phyloP scores from a whole-genome alignment of 345 rosid species.

The Syzygium aqueum region DNA sequence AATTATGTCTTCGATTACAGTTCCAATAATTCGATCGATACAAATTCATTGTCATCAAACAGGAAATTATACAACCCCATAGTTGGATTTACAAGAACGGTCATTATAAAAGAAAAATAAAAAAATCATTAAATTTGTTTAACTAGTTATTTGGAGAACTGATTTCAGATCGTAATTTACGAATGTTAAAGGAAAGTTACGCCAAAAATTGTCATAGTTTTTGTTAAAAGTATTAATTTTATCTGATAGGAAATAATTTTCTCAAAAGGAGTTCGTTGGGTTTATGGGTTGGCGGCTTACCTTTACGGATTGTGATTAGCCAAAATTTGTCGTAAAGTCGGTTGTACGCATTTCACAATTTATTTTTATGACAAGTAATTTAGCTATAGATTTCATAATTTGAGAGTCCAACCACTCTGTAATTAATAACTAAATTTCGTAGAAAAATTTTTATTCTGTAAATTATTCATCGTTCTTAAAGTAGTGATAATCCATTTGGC shows the following conservation, averaged over 20 bases:
- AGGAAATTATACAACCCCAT: rapidly evolving
- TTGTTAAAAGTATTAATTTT: background rate
- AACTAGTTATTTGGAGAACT: rapidly evolving
- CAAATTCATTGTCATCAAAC: no score
- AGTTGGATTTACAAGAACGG: background rate
- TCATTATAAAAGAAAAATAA: no score
- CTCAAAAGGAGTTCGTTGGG: background rate
- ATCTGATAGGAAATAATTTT: background rate
- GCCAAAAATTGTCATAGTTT: background rate
- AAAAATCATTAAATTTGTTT: no score
- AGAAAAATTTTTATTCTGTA: background rate
- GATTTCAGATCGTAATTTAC: background rate
- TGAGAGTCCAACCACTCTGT: background rate
- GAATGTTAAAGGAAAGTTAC: rapidly evolving
- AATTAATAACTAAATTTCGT: background rate
- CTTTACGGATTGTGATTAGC: background rate
- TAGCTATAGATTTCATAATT: background rate
- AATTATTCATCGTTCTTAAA: background rate
- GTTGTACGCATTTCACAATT: background rate
- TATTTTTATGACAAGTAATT: background rate
- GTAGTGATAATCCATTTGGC: background rate
- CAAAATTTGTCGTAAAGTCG: background rate
- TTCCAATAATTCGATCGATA: background rate
- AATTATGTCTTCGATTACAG: background rate
- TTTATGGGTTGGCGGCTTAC: background rate